phyloP scores from a whole-genome alignment of 139 green algal genomes.

The Chlorella sp. region DNA sequence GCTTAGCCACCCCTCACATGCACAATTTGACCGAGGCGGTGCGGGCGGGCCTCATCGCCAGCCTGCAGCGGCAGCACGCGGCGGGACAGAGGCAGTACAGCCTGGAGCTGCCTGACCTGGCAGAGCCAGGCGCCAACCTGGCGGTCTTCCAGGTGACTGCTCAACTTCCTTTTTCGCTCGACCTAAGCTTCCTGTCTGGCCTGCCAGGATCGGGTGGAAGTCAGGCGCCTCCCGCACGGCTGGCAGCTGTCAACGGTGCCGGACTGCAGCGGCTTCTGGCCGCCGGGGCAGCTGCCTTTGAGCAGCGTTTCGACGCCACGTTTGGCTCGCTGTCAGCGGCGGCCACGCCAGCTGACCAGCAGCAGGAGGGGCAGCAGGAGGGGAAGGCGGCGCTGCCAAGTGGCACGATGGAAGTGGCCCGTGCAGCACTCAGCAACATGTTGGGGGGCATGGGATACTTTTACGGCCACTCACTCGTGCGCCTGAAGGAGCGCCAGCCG shows the following conservation, averaged over 20 bases:
- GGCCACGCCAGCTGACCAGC: too few relatives aligned
- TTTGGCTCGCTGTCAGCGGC: not conserved
- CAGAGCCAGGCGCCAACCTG: constrained; percentile 61
- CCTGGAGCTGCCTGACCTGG: constrained; percentile 62
- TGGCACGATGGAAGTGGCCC: constrained; percentile 51
- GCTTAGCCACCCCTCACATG: constrained; percentile 42
- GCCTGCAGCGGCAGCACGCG: constrained; percentile 22
- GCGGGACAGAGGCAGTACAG: not conserved
- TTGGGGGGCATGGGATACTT: constrained; percentile 96
- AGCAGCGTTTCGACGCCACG: constrained; percentile 25
- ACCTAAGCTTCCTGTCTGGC: constrained; percentile 65
- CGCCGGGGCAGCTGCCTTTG: not conserved
- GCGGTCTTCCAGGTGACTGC: constrained; percentile 73
- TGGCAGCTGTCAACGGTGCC: not conserved
- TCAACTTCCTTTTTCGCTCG: constrained; percentile 53
- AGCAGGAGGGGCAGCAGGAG: not conserved
- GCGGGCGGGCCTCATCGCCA: constrained; percentile 23
- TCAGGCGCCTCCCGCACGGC: not conserved
- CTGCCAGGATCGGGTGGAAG: not conserved
- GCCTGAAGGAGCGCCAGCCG: not conserved
- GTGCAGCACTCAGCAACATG: constrained; percentile 89
- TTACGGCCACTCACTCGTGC: constrained; percentile 77
- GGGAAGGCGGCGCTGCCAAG: not conserved
- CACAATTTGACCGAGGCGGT: constrained; percentile 74
- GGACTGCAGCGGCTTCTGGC: constrained; percentile 18